A percentile compares a stretch with the other conserved stretches of the same genome.
These are phyloP conservation scores for Rhizopus sp. DNA, from an alignment of 371 early-diverging fungal genomes.

Conservation along the genomic window DNA sequence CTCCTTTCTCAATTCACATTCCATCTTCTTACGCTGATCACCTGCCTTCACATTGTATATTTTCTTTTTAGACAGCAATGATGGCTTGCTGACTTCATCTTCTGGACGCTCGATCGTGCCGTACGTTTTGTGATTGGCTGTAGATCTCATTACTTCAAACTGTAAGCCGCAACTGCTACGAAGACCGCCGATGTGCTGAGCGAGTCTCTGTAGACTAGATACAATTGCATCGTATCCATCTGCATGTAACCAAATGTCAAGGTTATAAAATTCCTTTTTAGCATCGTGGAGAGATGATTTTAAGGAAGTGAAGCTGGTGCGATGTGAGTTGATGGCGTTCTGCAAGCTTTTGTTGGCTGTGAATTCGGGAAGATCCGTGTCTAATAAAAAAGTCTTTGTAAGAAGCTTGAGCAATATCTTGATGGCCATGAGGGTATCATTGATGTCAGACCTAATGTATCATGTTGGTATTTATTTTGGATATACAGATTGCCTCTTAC, in stretches of 20 bases:
- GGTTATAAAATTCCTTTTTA: constrained; percentile 61
- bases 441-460: constrained; percentile 19
- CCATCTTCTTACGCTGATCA: constrained; percentile 26
- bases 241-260: constrained; percentile 50
- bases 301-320: constrained; percentile 62
- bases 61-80: constrained; percentile 3
- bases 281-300: constrained; percentile 61
- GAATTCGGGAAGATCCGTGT: constrained; percentile 56
- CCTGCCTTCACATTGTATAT: constrained; percentile 24
- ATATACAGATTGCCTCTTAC: constrained; percentile 26
- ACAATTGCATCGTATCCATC: constrained; percentile 46
- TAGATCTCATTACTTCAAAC: constrained; percentile 51
- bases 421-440: constrained; percentile 35
- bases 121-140: constrained; percentile 13
- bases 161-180: constrained; percentile 68
- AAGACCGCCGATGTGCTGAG: constrained; percentile 67
- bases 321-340: constrained; percentile 59
- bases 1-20: constrained; percentile 26
- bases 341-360: constrained; percentile 50
- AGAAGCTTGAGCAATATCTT: constrained; percentile 55
- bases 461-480: not conserved
- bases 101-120: constrained; percentile 4
- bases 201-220: constrained; percentile 56
- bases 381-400: constrained; percentile 69
- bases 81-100: not conserved